Evolutionary conservation across 257 asterid species (phyloP), one percentile per base, ranked within the genome.

Genomic region (Penstemon davidsonii): DNA sequence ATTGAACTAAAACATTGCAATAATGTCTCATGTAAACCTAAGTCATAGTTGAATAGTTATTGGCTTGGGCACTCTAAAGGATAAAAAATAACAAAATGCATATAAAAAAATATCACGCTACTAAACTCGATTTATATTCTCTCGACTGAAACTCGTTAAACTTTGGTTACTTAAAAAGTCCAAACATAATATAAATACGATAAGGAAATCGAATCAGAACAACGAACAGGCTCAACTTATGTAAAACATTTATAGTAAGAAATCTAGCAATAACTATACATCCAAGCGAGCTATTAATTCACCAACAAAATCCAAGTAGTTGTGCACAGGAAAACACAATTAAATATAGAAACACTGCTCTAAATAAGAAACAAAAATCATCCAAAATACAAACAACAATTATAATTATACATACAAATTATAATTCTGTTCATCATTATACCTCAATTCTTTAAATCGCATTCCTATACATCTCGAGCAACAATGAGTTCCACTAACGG

Each of bases 401-500:
- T 67, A 67, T 68, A 60, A 43, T 15, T 42, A 52, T 67, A 55
- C 46, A 55, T 38, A 54, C 49, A 62, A 42, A 61, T 59, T 54
- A 57, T 64, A 55, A 4, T 56, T 53, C 53, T 36, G 43, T 25
- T 50, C 55, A 50, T 39, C 63, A 55, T 56, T 55, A 12, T 56
- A 72, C 37, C 62, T 49, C 37, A 5, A 10, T 18, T 39, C 52
- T 36, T 60, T 53, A 47, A 15, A 8, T 25, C 57, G 18, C 37
- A 69, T 44, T 75, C 73, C 74, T 75, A 61, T 50, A 62, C 83
- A 67, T 84, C 96, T 50, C 85, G 88, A 64, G 96, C 93, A 67
- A 91, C 98, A 6, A 91, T 89, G 73, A 91, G 95, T 49, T 91
- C 98, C 47, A 80, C 87, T n/a, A 82, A 66, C 8, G 71, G 79